phyloP scores from a whole-genome alignment of 176 grass and related monocot species.

The Triticum aestivum region DNA sequence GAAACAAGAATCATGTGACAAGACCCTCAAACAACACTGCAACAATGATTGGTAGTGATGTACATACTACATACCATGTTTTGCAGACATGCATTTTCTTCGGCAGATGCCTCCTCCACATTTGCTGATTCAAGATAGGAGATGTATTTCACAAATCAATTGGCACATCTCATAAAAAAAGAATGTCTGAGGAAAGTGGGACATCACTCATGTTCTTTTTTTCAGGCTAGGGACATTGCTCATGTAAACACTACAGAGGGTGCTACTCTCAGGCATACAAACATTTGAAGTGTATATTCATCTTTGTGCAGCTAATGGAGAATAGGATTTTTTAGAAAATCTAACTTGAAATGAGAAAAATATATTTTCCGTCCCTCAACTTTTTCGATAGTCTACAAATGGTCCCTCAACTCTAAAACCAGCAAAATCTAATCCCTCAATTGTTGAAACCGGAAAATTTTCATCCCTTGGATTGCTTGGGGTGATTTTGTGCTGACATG shows the following conservation, averaged over 20 bases:
- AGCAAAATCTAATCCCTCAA: too few relatives aligned
- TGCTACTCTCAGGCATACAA: neutral
- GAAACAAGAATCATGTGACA: neutral
- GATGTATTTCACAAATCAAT: neutral
- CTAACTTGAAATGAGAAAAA: too few relatives aligned
- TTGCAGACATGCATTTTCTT: neutral
- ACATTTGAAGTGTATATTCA: neutral
- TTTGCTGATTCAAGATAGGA: neutral
- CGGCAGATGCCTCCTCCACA: neutral
- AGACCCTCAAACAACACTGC: neutral
- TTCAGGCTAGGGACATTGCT: too few relatives aligned
- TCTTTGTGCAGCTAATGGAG: neutral
- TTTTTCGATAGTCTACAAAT: too few relatives aligned
- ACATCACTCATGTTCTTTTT: neutral
- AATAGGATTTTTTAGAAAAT: too few relatives aligned
- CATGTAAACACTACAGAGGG: neutral
- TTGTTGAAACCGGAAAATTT: too few relatives aligned
- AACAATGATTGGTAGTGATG: neutral
- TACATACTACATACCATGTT: neutral
- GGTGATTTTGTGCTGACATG: too few relatives aligned
- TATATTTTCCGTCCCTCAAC: too few relatives aligned
- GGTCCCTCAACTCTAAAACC: too few relatives aligned
- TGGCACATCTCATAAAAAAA: neutral
- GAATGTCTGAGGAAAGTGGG: neutral
- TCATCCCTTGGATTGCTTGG: too few relatives aligned